These are phyloP conservation scores for Medicago ruthenica DNA, from an alignment of 306 rosid genomes.

Conservation along the genomic window DNA sequence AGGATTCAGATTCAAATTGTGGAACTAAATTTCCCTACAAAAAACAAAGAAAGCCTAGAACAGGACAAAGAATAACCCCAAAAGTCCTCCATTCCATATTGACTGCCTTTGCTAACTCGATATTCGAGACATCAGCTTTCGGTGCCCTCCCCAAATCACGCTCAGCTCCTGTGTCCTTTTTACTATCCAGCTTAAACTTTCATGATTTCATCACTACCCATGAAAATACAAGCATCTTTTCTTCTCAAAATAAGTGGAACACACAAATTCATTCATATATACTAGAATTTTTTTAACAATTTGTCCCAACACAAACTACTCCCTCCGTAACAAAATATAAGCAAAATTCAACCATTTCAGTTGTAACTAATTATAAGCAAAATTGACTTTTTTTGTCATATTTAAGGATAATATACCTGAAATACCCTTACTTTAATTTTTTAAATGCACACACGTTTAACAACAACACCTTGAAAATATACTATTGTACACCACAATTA, in stretches of 20 bases:
- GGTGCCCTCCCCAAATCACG: conserved; percentile 69
- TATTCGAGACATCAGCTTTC: conserved; percentile 59
- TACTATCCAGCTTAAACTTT: neutral
- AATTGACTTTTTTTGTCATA: no score
- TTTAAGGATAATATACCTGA: no score
- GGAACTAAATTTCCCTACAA: neutral
- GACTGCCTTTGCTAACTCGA: conserved; percentile 12
- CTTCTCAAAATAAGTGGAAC: neutral
- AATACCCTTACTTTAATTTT: no score
- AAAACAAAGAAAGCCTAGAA: neutral
- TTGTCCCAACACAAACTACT: no score
- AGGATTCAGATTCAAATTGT: neutral
- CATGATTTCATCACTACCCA: conserved; percentile 37
- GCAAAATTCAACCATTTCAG: no score
- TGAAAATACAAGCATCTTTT: conserved; percentile 41
- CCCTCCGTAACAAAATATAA: no score
- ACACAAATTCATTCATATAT: conserved; percentile 25
- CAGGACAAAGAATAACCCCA: neutral
- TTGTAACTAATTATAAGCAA: no score
- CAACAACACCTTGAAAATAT: no score
- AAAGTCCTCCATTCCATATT: neutral
- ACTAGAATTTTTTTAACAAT: no score
- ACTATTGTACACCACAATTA: no score
- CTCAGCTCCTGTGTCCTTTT: neutral
- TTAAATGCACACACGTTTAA: no score